Percentiles rank a stretch among this genome's conserved stretches.
phyloP scores from a whole-genome alignment of 768 basidiomycete species.

The Kwoniella shandongensis region DNA sequence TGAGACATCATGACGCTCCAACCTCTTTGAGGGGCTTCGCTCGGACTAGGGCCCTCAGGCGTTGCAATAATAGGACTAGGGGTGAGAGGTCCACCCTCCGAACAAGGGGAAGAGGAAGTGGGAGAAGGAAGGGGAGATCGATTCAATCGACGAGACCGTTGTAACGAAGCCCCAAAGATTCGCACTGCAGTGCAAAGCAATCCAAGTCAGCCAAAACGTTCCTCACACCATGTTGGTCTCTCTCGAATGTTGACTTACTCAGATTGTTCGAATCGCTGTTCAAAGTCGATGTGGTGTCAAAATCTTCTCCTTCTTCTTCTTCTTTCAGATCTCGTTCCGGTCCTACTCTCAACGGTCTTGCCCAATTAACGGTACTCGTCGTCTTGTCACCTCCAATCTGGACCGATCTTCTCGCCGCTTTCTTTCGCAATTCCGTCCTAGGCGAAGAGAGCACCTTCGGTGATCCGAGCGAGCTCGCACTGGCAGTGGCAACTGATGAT shows the following conservation, averaged over 20 bases:
- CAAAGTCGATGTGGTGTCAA: neutral
- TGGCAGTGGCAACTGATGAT: too few relatives aligned
- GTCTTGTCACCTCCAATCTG: neutral
- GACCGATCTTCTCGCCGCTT: constrained; percentile 6
- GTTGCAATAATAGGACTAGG: constrained; percentile 24
- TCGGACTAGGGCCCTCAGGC: constrained; percentile 11
- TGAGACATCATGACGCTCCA: constrained; percentile 20
- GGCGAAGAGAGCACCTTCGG: constrained; percentile 1
- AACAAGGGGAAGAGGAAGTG: constrained; percentile 17
- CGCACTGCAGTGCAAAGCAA: constrained; percentile 21
- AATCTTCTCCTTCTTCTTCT: neutral
- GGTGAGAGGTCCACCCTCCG: constrained; percentile 30
- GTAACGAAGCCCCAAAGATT: constrained; percentile 35
- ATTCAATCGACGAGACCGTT: constrained; percentile 27
- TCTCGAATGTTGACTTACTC: too few relatives aligned
- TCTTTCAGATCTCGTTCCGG: too few relatives aligned
- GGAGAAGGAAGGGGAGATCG: constrained; percentile 20
- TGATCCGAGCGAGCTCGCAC: neutral
- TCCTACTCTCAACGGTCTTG: constrained; percentile 24
- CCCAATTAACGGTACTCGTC: constrained; percentile 24
- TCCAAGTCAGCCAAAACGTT: too few relatives aligned
- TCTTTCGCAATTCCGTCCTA: constrained; percentile 1
- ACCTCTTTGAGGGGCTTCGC: constrained; percentile 6
- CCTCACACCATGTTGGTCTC: too few relatives aligned
- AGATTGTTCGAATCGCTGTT: too few relatives aligned